Evolutionary conservation across 106 monocot species (phyloP), one percentile per base, ranked within the genome.

Genomic region (Posidonia australis): DNA sequence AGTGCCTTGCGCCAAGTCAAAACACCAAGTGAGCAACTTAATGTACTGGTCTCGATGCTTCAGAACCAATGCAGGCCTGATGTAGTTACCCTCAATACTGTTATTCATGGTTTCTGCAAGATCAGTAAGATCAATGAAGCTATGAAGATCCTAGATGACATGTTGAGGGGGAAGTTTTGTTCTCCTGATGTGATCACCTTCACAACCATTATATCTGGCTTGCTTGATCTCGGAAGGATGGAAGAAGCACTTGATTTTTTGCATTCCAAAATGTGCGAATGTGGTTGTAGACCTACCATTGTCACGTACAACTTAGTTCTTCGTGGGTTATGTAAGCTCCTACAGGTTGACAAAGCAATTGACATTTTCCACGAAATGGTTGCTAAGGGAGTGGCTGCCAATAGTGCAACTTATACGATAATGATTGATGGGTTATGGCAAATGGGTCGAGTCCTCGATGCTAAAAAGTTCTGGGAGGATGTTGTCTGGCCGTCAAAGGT

Each of bases 71-170:
- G 87, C 69, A 70, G 31, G 26, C 96, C 96, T 0, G 87, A 98
- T 62, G 68, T 74, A 10, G 70, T 98, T 54, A 90, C 90, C 1
- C 82, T 98, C 19, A 98, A 98, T 62, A 98, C 87, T 62, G 74
- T 98, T 13, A 81, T 98, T 60, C 84, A 90, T 64, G 82, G 90
- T 42, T 90, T 98, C 75, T 98, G 90, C 76, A 90, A 77, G 72
- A 41, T 73, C 17, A 80, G 86, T 5, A 84, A 72, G 27, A 69
- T 87, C 3, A 44, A 36, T 31, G 90, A 98, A 77, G 90, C 90
- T 18, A 70, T 63, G 43, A 82, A 79, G 74, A 90, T 98, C 42
- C 58, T 90, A 58, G 45, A 78, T 49, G 96, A 98, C 32, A 98
- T 98, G 96, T 28, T 83, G 51, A 63, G 68, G 13, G 90, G 90